Conservation (phyloP, 2,329 filamentous ascomycete genomes). For the Aspergillus terreus region DNA sequence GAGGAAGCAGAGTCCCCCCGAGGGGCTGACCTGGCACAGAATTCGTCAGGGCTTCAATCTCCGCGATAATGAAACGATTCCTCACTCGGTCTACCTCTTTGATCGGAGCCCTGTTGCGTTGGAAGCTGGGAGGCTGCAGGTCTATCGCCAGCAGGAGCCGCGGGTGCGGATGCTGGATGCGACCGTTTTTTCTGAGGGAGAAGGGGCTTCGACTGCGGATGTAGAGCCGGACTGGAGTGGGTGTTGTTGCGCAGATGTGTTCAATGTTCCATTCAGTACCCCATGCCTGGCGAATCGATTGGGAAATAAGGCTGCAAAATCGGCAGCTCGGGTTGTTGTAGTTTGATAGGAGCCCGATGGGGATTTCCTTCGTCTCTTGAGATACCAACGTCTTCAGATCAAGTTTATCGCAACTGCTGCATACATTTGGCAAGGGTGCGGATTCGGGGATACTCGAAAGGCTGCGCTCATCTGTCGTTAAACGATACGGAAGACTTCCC, state of each 20-base stretch:
- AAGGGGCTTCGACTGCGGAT: not conserved
- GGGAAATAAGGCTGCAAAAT: not conserved
- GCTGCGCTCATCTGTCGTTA: too few species aligned
- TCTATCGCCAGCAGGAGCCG: constrained; percentile 1
- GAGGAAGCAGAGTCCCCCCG: not conserved
- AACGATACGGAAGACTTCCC: too few species aligned
- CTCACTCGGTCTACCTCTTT: not conserved
- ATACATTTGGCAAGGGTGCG: not conserved
- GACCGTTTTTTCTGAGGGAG: not conserved
- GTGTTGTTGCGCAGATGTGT: not conserved
- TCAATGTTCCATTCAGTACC: not conserved
- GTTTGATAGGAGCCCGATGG: not conserved
- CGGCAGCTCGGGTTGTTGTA: not conserved
- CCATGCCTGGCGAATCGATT: not conserved
- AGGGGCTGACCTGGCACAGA: not conserved
- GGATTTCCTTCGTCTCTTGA: not conserved
- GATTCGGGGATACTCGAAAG: too few species aligned
- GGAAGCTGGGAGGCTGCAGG: not conserved
- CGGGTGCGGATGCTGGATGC: not conserved
- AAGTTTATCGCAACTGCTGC: not conserved
- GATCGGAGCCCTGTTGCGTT: not conserved
- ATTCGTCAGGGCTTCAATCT: not conserved
- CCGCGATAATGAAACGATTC: not conserved
- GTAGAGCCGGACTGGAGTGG: not conserved
- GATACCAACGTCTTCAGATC: not conserved